A percentile compares a stretch with the other conserved stretches of the same genome.
phyloP scores from a whole-genome alignment of 345 rosid genomes.

The Draba incana region DNA sequence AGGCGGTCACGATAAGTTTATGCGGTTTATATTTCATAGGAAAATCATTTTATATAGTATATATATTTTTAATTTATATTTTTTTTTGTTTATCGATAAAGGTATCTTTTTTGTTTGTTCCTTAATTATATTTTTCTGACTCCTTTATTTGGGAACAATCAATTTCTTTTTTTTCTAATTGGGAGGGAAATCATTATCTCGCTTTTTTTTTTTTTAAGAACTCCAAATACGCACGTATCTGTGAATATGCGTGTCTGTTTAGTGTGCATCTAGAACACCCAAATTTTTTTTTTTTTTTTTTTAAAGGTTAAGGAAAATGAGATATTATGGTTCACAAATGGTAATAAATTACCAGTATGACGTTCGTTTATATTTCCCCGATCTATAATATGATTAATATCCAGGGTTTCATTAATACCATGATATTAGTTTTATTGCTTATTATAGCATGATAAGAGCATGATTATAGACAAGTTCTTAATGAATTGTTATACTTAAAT shows the following conservation, averaged over 20 bases:
- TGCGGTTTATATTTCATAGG: slow-evolving; percentile 41
- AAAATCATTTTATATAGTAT: slow-evolving; percentile 2
- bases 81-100: slow-evolving; percentile 31
- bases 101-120: slow-evolving; percentile 36
- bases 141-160: slow-evolving; percentile 36
- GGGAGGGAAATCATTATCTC: slow-evolving; percentile 31
- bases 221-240: slow-evolving; percentile 42
- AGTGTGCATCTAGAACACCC: slow-evolving; percentile 33
- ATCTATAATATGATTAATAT: neutral
- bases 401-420: neutral
- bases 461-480: too few species aligned
- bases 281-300: neutral
- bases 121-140: slow-evolving; percentile 22
- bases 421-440: neutral
- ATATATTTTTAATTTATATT: neutral
- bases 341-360: neutral
- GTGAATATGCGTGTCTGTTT: slow-evolving; percentile 40
- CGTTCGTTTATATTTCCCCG: slow-evolving; percentile 10
- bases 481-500: too few species aligned
- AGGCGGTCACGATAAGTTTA: slow-evolving; percentile 44
- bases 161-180: slow-evolving; percentile 18
- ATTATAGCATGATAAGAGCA: neutral
- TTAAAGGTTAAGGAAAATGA: too few species aligned
- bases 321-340: slow-evolving; percentile 17
- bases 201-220: slow-evolving; percentile 19